Base-by-base conservation (phyloP, 2,329 filamentous ascomycete species). In the Passalora sequoiae region DNA sequence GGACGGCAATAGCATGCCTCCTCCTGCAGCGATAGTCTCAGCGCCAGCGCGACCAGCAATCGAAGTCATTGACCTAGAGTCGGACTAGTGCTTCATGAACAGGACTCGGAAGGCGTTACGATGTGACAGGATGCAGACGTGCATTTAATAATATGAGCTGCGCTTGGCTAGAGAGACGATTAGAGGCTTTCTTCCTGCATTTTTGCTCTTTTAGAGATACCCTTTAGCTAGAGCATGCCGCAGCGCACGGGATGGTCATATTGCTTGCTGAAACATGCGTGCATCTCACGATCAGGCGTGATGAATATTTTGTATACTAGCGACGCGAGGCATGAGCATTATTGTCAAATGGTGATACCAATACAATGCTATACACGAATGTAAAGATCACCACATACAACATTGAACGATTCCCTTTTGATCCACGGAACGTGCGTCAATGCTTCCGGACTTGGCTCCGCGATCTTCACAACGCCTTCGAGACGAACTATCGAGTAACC, bases 51-150 rank as follows among this genome's bases (percentile, higher is more conserved):
- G 44, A 24, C 43, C 24, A 17, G 43, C 46, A 5, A 31, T 50
- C 9, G 53, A 52, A 33, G 29, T 59, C 13, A 56, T 58, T 28
- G 56, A 57, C 44, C 40, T 58, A 28, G 56, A 58, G 30, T 57
- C 45, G 30, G 44, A 37, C 22, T 20, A 35, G 22, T 35, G 37
- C 21, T 35, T 19, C 28, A 28, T 43, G 22, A 12, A 33, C 29
- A 27, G 24, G 33, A 22, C 17, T 17, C 4, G 13, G n/a, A 16
- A 33, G 33, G 20, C 19, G 33, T 24, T 24, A 20, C 12, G 24
- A 12, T 27, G 6, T 12, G n/a, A 20, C 17, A 36, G 19, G 20
- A 24, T n/a, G 10, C 20, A 24, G 33, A 22, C 20, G 19, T 40
- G 38, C 38, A 8, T 13, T 36, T 35, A 27, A 22, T 28, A 31